These are phyloP conservation scores for Cucurbita moschata DNA, from an alignment of 306 rosid genomes.

Conservation along the genomic window DNA sequence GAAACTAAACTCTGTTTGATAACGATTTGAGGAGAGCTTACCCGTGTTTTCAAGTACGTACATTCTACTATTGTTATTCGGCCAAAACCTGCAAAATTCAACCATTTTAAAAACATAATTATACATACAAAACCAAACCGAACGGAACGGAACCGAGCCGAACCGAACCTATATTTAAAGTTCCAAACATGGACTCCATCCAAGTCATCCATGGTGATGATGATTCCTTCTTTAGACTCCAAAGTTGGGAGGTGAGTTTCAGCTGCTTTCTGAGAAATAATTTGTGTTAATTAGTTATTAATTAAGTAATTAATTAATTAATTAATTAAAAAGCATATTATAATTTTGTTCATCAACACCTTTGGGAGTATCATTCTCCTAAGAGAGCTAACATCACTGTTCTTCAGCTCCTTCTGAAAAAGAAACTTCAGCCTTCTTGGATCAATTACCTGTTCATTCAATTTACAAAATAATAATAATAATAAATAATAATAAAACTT, in stretches of 20 bases:
- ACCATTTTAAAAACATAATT: not conserved
- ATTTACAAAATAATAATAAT: too few species aligned
- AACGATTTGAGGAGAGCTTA: conserved; percentile 12
- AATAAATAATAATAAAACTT: too few species aligned
- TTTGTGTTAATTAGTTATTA: not conserved
- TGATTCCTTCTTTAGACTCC: conserved; percentile 78
- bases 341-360: conserved; percentile 21
- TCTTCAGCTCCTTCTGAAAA: conserved; percentile 78
- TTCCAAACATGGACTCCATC: conserved; percentile 87
- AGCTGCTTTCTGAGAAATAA: conserved; percentile 56
- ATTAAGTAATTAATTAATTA: not conserved
- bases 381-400: conserved; percentile 88
- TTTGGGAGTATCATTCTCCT: conserved; percentile 88
- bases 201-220: conserved; percentile 64
- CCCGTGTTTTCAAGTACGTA: conserved; percentile 95
- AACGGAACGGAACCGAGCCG: not conserved
- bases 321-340: not conserved
- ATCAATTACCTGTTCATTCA: conserved; percentile 38
- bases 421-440: conserved; percentile 50
- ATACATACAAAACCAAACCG: not conserved
- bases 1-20: not conserved
- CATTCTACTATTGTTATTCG: conserved; percentile 92
- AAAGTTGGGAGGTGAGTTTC: conserved; percentile 73
- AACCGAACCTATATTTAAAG: conserved; percentile 72
- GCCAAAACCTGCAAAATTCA: conserved; percentile 62